These are phyloP conservation scores for Citrus medica DNA, from an alignment of 345 rosid species.

Conservation along the genomic window DNA sequence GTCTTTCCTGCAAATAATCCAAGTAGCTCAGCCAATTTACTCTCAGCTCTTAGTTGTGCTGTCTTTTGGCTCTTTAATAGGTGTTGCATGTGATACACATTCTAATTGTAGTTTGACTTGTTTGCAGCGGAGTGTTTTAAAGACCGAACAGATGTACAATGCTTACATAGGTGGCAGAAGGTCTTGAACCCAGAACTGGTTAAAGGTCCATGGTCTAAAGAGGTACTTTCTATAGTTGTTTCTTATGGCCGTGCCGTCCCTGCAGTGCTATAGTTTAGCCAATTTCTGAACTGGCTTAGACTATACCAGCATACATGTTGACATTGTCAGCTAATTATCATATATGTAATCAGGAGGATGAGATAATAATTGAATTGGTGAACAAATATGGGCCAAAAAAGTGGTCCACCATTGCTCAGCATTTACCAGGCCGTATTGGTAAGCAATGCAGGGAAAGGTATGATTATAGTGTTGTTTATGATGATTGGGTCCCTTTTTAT, in stretches of 20 bases:
- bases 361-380: constrained; percentile 75
- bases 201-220: constrained; percentile 99
- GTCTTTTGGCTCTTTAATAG: background rate
- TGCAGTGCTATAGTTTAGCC: background rate
- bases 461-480: constrained; percentile 12
- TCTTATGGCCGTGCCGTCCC: constrained; percentile 1
- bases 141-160: constrained; percentile 98
- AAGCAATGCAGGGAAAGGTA: constrained; percentile 99
- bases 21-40: background rate
- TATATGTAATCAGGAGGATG: constrained; percentile 71
- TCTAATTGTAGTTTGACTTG: constrained; percentile 29
- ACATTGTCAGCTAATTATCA: constrained; percentile 11
- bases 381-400: constrained; percentile 85
- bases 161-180: constrained; percentile 99
- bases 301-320: background rate
- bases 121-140: constrained; percentile 96
- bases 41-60: background rate
- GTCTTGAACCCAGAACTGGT: constrained; percentile 98
- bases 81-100: background rate
- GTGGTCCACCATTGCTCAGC: constrained; percentile 97
- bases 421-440: constrained; percentile 96
- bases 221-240: constrained; percentile 47
- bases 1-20: background rate
- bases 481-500: background rate
- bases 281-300: constrained; percentile 6